A percentile compares a stretch with the other conserved stretches of the same genome.
These are phyloP conservation scores for Quercus gilva DNA, from an alignment of 306 rosid species.

Conservation along the genomic window DNA sequence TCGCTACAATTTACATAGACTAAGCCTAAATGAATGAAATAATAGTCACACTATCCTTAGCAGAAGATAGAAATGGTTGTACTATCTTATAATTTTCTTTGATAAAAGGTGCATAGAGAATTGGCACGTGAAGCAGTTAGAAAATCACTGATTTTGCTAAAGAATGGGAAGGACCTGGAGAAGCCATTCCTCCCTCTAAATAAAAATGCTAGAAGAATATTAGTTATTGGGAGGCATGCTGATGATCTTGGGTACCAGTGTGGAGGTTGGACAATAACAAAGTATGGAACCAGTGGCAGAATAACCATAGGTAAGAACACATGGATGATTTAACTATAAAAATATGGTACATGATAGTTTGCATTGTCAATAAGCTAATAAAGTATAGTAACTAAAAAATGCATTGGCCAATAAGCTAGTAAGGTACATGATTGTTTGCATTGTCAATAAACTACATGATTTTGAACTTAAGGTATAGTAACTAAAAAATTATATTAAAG, in stretches of 20 bases:
- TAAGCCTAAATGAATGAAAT: too few relatives aligned
- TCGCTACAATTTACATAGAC: too few relatives aligned
- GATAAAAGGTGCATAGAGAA: constrained; percentile 63
- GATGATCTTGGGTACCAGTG: constrained; percentile 83
- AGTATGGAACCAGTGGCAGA: constrained; percentile 63
- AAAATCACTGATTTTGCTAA: constrained; percentile 79
- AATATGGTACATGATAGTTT: too few relatives aligned
- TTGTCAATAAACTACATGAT: neutral
- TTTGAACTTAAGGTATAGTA: neutral
- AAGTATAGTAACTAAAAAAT: too few relatives aligned
- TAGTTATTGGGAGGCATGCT: constrained; percentile 71
- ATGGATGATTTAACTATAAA: neutral
- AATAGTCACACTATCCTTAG: too few relatives aligned
- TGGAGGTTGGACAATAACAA: constrained; percentile 81
- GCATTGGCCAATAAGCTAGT: too few relatives aligned
- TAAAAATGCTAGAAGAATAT: constrained; percentile 60
- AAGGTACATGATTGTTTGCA: too few relatives aligned
- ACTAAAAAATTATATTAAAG: too few relatives aligned
- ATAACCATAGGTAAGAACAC: constrained; percentile 59
- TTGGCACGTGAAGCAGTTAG: constrained; percentile 79
- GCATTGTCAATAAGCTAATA: neutral
- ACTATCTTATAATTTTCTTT: constrained; percentile 5
- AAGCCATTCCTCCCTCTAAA: constrained; percentile 74
- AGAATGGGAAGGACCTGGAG: constrained; percentile 59
- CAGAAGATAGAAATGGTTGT: constrained; percentile 1